A percentile compares a stretch with the other conserved stretches of the same genome.
Conservation (phyloP, 805 yeast genomes). For the Kodamaea lidongshanica region DNA sequence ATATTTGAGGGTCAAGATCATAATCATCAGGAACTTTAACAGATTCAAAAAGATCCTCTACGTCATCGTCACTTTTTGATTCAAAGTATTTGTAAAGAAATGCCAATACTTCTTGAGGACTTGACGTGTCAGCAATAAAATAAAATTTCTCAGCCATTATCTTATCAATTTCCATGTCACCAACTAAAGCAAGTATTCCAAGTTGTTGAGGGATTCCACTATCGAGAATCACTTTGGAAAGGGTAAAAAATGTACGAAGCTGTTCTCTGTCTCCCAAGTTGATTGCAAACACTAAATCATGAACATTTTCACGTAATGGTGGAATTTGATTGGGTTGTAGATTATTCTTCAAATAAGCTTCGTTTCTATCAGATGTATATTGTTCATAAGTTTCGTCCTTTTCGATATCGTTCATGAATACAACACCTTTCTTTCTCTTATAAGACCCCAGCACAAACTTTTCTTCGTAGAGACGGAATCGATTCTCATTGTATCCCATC, state of each 20-base stretch:
- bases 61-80: conserved; percentile 20
- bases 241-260: conserved; percentile 42
- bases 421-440: conserved; percentile 35
- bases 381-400: conserved; percentile 48
- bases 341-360: conserved; percentile 34
- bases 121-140: conserved; percentile 25
- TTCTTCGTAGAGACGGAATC: conserved; percentile 28
- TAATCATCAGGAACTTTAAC: conserved; percentile 16
- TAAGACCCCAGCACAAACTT: conserved; percentile 12
- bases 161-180: conserved; percentile 22
- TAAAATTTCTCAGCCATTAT: conserved; percentile 28
- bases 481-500: conserved; percentile 28
- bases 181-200: conserved; percentile 68
- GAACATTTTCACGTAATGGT: conserved; percentile 63
- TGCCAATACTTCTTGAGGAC: conserved; percentile 32
- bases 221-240: conserved; percentile 44
- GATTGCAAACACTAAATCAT: conserved; percentile 64
- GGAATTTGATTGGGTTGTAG: conserved; percentile 59
- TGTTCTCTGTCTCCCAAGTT: conserved; percentile 52
- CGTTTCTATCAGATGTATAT: conserved; percentile 37
- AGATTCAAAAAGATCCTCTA: conserved; percentile 15
- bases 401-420: conserved; percentile 76
- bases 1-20: conserved; percentile 13
- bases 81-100: conserved; percentile 33
- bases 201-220: conserved; percentile 69